These are phyloP conservation scores for Phtheirospermum japonicum DNA, from an alignment of 257 asterid species.

Conservation along the genomic window DNA sequence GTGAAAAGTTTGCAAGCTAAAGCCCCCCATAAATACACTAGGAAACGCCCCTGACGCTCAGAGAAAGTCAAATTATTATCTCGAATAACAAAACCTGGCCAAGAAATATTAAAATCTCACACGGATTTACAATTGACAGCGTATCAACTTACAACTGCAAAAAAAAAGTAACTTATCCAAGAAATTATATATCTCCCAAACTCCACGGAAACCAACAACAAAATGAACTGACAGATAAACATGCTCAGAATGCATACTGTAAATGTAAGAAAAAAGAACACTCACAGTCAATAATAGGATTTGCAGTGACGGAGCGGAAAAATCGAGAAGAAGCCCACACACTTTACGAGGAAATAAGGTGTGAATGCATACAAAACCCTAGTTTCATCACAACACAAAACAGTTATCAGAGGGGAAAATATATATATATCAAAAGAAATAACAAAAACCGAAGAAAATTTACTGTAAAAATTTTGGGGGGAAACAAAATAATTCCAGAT, in stretches of 20 bases:
- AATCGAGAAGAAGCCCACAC: conserved; percentile 28
- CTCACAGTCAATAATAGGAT: conserved; percentile 30
- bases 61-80: too few species aligned
- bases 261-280: not conserved
- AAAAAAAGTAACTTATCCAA: not conserved
- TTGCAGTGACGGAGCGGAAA: conserved; percentile 17
- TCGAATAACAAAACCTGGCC: not conserved
- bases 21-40: too few species aligned
- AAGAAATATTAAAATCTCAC: not conserved
- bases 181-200: not conserved
- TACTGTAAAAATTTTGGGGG: not conserved
- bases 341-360: conserved; percentile 34
- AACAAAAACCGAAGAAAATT: conserved; percentile 21
- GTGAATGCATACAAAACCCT: conserved; percentile 40
- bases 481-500: conserved; percentile 2
- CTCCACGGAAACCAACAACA: not conserved
- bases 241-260: conserved; percentile 2
- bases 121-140: not conserved
- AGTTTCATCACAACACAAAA: conserved; percentile 46
- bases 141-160: not conserved
- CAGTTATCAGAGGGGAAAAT: conserved; percentile 32
- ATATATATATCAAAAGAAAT: conserved; percentile 15
- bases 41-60: too few species aligned
- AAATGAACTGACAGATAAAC: not conserved
- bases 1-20: too few species aligned